Percentiles rank a stretch among this genome's conserved stretches.
Evolutionary conservation across 345 rosid genomes (phyloP).

Genomic region (Atalantia buxifolia): DNA sequence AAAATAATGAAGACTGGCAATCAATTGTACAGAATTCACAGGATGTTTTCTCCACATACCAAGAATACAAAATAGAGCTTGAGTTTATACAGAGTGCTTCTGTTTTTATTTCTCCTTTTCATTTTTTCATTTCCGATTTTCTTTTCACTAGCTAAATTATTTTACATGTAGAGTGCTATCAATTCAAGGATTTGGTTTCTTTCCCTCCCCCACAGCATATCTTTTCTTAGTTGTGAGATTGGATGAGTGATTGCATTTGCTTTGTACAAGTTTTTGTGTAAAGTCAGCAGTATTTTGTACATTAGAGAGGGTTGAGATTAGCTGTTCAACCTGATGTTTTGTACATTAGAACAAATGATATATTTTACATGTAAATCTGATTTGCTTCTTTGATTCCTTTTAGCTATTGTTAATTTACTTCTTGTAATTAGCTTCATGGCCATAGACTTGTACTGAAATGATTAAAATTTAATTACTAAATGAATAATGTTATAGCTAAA

Average conservation of each 20-base stretch:
- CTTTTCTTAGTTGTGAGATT: background rate
- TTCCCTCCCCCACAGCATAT: background rate
- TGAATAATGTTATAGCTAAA: too few relatives aligned
- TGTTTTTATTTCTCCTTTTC: background rate
- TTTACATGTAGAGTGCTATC: background rate
- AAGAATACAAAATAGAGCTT: background rate
- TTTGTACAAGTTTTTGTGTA: constrained; percentile 7
- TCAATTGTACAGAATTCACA: constrained; percentile 22
- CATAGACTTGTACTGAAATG: background rate
- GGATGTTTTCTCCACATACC: constrained; percentile 11
- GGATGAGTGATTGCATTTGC: constrained; percentile 11
- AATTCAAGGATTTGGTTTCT: background rate
- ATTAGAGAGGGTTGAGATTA: constrained; percentile 6
- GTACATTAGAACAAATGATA: background rate
- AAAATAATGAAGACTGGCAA: constrained; percentile 1
- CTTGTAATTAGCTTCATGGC: background rate
- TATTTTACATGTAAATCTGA: background rate
- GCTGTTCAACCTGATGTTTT: background rate
- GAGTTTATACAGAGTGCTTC: background rate
- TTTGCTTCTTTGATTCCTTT: background rate
- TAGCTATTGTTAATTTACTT: background rate
- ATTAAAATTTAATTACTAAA: too few relatives aligned
- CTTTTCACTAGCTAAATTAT: background rate
- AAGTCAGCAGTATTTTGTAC: constrained; percentile 1
- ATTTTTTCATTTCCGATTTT: background rate